phyloP scores from a whole-genome alignment of 805 yeast species.

The Saturnispora galanensis region DNA sequence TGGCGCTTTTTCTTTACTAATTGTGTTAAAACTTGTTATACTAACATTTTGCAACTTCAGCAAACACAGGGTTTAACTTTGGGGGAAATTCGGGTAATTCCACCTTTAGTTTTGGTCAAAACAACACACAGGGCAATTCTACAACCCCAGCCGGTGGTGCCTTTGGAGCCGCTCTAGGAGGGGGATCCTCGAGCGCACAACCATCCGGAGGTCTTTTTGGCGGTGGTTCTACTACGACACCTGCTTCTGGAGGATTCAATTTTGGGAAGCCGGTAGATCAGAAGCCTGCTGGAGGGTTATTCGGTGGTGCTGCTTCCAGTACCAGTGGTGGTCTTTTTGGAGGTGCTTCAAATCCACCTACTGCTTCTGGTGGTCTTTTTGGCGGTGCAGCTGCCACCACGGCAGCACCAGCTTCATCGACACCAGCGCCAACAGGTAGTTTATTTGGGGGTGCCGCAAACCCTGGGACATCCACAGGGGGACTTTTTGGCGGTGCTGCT shows the following conservation, averaged over 20 bases:
- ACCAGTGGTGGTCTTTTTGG: constrained; percentile 2
- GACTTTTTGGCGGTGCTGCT: constrained; percentile 7
- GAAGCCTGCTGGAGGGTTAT: constrained; percentile 1
- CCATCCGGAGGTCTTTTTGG: constrained; percentile 1
- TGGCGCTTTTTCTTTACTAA: neutral
- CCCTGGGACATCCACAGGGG: constrained; percentile 2
- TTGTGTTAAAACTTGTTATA: neutral
- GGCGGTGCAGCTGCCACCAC: constrained; percentile 1
- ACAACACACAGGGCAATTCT: neutral
- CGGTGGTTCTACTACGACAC: constrained; percentile 1
- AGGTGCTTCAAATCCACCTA: neutral
- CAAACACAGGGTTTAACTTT: constrained; percentile 2
- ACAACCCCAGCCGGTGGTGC: neutral
- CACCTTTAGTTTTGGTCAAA: constrained; percentile 1
- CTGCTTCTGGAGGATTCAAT: constrained; percentile 6
- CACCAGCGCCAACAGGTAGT: constrained; percentile 13
- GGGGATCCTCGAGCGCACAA: neutral
- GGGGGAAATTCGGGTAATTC: neutral
- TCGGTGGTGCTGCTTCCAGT: constrained; percentile 4
- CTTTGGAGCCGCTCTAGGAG: neutral
- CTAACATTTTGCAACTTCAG: neutral
- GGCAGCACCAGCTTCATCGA: neutral
- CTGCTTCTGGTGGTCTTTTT: constrained; percentile 7
- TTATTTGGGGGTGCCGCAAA: constrained; percentile 14
- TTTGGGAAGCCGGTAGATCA: constrained; percentile 1